These are phyloP conservation scores for Urochloa ruziziensis DNA, from an alignment of 176 grass and related monocot species.

Conservation along the genomic window DNA sequence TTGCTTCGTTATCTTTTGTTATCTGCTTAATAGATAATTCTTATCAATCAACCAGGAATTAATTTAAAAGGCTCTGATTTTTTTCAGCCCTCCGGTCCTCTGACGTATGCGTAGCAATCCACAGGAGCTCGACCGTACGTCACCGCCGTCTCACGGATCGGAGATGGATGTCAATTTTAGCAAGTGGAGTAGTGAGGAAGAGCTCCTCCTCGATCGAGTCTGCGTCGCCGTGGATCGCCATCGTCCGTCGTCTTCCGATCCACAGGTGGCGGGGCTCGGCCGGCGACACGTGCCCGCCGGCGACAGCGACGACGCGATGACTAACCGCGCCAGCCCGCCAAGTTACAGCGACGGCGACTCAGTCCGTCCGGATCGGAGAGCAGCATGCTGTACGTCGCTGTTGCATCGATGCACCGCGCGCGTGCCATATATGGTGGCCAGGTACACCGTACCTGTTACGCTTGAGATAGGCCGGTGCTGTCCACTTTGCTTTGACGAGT, in stretches of 20 bases:
- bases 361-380: neutral
- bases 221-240: neutral
- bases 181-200: slow-evolving; percentile 24
- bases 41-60: neutral
- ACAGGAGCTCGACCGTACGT: neutral
- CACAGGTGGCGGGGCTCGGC: slow-evolving; percentile 21
- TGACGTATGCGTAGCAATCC: neutral
- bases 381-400: neutral
- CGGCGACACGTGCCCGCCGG: slow-evolving; percentile 7
- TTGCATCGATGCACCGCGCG: no score
- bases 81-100: neutral
- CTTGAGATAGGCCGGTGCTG: no score
- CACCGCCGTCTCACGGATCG: neutral
- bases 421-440: no score
- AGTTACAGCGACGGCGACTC: slow-evolving; percentile 14
- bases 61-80: neutral
- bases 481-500: slow-evolving; percentile 11
- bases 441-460: no score
- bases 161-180: slow-evolving; percentile 19
- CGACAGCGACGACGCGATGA: slow-evolving; percentile 30
- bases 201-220: neutral
- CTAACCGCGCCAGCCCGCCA: slow-evolving; percentile 3
- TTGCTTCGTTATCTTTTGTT: slow-evolving; percentile 11
- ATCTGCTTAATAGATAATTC: neutral
- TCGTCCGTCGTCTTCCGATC: neutral